These are phyloP conservation scores for Fonsecaea monophora DNA, from an alignment of 2,329 filamentous ascomycete species.

Conservation along the genomic window DNA sequence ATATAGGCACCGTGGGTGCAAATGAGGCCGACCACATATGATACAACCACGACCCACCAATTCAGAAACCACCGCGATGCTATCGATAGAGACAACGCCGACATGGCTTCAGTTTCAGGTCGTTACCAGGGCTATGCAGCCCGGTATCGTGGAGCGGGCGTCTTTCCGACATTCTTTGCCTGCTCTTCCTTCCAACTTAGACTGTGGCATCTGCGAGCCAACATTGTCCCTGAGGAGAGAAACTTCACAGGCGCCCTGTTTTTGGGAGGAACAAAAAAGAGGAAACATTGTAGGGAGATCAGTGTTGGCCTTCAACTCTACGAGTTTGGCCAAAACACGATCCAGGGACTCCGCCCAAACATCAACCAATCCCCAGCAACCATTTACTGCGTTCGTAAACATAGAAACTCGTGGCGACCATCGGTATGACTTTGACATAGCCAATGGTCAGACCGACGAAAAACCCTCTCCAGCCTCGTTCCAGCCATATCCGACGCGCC, in stretches of 20 bases:
- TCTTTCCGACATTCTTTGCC: background rate
- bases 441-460: conserved; percentile 94
- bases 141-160: background rate
- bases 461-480: conserved; percentile 80
- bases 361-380: conserved; percentile 65
- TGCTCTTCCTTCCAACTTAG: background rate
- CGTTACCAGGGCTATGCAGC: background rate
- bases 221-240: background rate
- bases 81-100: background rate
- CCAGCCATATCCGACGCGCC: conserved; percentile 72
- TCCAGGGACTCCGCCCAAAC: background rate
- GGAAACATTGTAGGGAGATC: background rate
- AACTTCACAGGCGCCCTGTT: background rate
- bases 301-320: background rate
- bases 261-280: background rate
- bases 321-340: background rate
- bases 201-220: background rate
- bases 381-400: conserved; percentile 71
- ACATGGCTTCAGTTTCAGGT: background rate
- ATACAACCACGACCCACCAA: background rate
- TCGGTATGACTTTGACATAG: conserved; percentile 90
- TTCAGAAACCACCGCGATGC: background rate
- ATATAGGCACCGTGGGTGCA: background rate
- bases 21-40: background rate
- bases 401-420: conserved; percentile 77